Evolutionary conservation across 257 asterid species (phyloP).

Genomic region (Gardenia jasminoides): DNA sequence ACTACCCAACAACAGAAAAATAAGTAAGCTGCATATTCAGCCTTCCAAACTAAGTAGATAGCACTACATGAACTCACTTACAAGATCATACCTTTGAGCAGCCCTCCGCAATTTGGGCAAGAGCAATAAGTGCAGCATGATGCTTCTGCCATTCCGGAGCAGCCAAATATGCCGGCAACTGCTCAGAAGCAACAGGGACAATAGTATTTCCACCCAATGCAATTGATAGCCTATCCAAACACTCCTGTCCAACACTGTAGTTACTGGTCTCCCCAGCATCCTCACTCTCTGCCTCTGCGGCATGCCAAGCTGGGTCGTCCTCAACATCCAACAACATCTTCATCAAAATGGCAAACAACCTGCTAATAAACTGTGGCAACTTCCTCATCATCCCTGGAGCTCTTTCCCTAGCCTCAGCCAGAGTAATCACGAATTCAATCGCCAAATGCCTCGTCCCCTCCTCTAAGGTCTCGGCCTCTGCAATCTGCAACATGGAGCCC

Average conservation of each 20-base stretch:
- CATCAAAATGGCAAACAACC: conserved; percentile 79
- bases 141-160: conserved; percentile 96
- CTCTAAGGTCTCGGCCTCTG: conserved; percentile 85
- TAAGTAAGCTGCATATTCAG: background rate
- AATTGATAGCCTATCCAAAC: conserved; percentile 83
- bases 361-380: conserved; percentile 82
- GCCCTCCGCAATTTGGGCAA: conserved; percentile 98
- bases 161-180: conserved; percentile 66
- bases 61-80: background rate
- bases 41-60: background rate
- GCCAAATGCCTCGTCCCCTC: conserved; percentile 97
- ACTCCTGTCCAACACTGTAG: conserved; percentile 93
- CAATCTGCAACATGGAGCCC: conserved; percentile 91
- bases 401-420: conserved; percentile 94
- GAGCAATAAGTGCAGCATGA: conserved; percentile 90
- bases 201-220: conserved; percentile 90
- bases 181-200: conserved; percentile 95
- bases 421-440: conserved; percentile 85
- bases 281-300: conserved; percentile 80
- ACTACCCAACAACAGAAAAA: background rate
- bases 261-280: conserved; percentile 97
- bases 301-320: conserved; percentile 91
- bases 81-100: conserved; percentile 71
- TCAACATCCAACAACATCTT: conserved; percentile 84
- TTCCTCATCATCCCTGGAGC: conserved; percentile 99